These are phyloP conservation scores for Ophiocordyceps unilateralis DNA, from an alignment of 2,329 filamentous ascomycete species.

Conservation along the genomic window DNA sequence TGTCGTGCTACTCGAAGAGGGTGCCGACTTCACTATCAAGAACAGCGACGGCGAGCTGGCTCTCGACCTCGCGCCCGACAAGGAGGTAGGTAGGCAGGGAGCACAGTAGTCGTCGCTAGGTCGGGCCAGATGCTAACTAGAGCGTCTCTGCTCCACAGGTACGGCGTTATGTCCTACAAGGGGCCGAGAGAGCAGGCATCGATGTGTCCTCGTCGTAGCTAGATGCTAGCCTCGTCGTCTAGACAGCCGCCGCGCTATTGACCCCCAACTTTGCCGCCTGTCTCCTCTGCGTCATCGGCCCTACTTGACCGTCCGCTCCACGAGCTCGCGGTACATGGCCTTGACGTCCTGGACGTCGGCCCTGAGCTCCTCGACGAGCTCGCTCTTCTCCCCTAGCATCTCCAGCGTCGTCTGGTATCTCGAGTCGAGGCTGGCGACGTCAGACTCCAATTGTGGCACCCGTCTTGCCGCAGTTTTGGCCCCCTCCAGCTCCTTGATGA, in stretches of 20 bases:
- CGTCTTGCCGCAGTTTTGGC: constrained; percentile 42
- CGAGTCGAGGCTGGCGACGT: constrained; percentile 51
- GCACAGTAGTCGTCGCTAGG: not conserved
- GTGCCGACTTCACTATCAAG: constrained; percentile 65
- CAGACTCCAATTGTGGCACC: constrained; percentile 47
- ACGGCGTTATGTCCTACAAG: constrained; percentile 57
- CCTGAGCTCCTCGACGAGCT: constrained; percentile 77
- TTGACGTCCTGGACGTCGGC: constrained; percentile 88
- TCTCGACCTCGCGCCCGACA: constrained; percentile 72
- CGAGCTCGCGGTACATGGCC: constrained; percentile 85
- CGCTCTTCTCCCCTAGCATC: constrained; percentile 93
- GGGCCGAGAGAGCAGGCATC: constrained; percentile 72
- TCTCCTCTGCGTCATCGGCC: not conserved
- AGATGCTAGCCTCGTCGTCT: not conserved
- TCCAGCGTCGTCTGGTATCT: constrained; percentile 85
- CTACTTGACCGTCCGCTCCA: constrained; percentile 63
- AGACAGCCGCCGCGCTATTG: not conserved
- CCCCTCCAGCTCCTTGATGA: constrained; percentile 75
- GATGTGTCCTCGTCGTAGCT: constrained; percentile 22
- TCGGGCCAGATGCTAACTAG: not conserved
- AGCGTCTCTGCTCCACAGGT: constrained; percentile 30
- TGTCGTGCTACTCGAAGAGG: constrained; percentile 63
- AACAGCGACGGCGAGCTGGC: constrained; percentile 55
- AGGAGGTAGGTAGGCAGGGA: constrained; percentile 40
- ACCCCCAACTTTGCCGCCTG: not conserved